Base-by-base conservation (phyloP, 2,329 filamentous ascomycete species). In the Lecanoromycetidae sp. region DNA sequence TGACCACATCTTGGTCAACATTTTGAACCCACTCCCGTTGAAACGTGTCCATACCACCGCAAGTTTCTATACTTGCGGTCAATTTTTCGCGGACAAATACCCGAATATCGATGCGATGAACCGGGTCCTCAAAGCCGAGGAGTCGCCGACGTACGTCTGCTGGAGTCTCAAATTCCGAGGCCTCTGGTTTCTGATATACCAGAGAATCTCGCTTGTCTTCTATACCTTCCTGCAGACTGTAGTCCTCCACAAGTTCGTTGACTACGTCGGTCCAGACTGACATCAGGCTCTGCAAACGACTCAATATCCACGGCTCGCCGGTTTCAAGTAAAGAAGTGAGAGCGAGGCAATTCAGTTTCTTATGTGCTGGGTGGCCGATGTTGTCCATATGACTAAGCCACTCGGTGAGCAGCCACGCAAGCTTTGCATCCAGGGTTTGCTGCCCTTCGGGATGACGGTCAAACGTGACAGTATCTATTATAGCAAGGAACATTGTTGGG, bases 401-500 rank as follows among this genome's bases (percentile, higher is more conserved):
- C 56, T 71, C 69, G 0, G 59, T 62, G 6, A 71, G 45, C 17
- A 71, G 57, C 69, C 69, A 71, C 17, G 59, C 55, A 12, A 69
- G 52, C 2, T 57, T 54, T 27, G 63, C 56, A 34, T 67, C 36
- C 58, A 50, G 10, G 56, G 12, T 37, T 29, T 19, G 59, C 60
- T 34, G 35, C 13, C 3, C 17, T 30, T 38, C 22, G 10, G 4
- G 1, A 34, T 26, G 9, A 22, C 19, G 12, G 5, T 15, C n/a
- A 15, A 37, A 39, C 12, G 15, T 4, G 8, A 66, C 60, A 9
- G 65, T 60, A 7, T 59, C 58, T 42, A 77, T 58, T 1, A 71
- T 72, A 37, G 71, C 67, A 10, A 80, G 67, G 55, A 94, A 82
- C 2, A 84, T 68, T 2, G 65, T 65, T 1, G 88, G 85, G 30